These are phyloP conservation scores for Alternaria sp. DNA, from an alignment of 2,329 filamentous ascomycete species.

Conservation along the genomic window DNA sequence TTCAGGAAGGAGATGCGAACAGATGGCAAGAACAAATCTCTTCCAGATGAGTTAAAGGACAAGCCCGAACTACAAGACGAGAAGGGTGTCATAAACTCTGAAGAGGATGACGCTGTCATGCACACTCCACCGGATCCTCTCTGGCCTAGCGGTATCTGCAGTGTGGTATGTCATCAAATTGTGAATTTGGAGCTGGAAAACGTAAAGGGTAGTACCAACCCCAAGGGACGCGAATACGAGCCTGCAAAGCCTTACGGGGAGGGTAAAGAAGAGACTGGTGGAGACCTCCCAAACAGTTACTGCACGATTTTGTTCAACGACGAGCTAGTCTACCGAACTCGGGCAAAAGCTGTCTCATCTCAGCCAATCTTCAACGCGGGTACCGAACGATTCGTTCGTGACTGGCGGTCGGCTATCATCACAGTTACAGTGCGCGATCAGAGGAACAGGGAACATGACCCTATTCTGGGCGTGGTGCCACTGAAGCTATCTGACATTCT, in stretches of 20 bases:
- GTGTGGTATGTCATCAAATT: conserved; percentile 90
- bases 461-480: conserved; percentile 90
- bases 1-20: conserved; percentile 86
- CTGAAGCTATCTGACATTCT: conserved; percentile 89
- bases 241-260: conserved; percentile 87
- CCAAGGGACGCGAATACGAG: conserved; percentile 87
- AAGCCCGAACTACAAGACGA: conserved; percentile 84
- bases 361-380: conserved; percentile 98
- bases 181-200: conserved; percentile 94
- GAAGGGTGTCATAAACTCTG: conserved; percentile 78
- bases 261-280: conserved; percentile 82
- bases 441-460: conserved; percentile 90
- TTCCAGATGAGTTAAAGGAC: conserved; percentile 78
- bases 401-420: conserved; percentile 88
- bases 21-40: conserved; percentile 81
- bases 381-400: conserved; percentile 89
- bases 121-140: conserved; percentile 95
- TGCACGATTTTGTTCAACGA: conserved; percentile 93
- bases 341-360: conserved; percentile 90
- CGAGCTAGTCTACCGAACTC: conserved; percentile 89
- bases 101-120: conserved; percentile 82
- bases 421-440: conserved; percentile 90
- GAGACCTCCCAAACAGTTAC: conserved; percentile 86
- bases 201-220: conserved; percentile 81
- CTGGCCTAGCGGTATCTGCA: conserved; percentile 91